Evolutionary conservation across 2,329 filamentous ascomycete genomes (phyloP), one percentile per base, ranked within the genome.

Genomic region (Cordyceps cicadae): DNA sequence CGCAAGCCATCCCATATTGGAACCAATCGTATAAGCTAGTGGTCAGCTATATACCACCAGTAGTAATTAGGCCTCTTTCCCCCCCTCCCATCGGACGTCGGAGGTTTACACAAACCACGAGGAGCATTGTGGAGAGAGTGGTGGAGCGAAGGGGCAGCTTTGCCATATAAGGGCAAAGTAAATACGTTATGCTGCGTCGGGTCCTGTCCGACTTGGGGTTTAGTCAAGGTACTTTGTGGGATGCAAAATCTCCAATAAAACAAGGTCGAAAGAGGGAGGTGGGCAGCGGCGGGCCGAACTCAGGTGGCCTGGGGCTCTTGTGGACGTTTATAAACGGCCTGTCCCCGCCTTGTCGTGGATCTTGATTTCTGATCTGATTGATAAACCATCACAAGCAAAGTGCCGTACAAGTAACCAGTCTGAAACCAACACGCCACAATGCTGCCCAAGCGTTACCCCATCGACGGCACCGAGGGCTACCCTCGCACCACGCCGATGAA

Each of bases 391-490:
- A 34, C 32, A 34, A 34, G 9, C 37, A 17, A 41, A n/a, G n/a
- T n/a, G n/a, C 29, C 7, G 14, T 9, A 2, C 8, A 41, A 12
- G 37, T 17, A 14, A 41, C 39, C 17, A 2, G 14, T 5, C 3
- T 21, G 9, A 6, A 15, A 8, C 11, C 11, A 24, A 52, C 29
- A 39, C 15, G 6, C 9, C 32, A 24, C n/a, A 3, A 61, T 61
- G 59, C 59, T 61, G 14, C 53, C 53, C 2, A 24, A 56, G 6
- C 14, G 11, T 8, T 61, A 61, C 21, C 59, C 59, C 24, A 56
- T 61, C 15, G 49, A 61, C 14, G 59, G 59, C 15, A 46, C 43
- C n/a, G 59, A 61, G 59, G 59, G 59, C 37, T 61, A 61, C 39
- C 59, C 59, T 52, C 59, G 59, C 34, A 51, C 59, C 11, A 56